These are phyloP conservation scores for Picea glauca DNA, from an alignment of 75 land plant species.

Conservation along the genomic window DNA sequence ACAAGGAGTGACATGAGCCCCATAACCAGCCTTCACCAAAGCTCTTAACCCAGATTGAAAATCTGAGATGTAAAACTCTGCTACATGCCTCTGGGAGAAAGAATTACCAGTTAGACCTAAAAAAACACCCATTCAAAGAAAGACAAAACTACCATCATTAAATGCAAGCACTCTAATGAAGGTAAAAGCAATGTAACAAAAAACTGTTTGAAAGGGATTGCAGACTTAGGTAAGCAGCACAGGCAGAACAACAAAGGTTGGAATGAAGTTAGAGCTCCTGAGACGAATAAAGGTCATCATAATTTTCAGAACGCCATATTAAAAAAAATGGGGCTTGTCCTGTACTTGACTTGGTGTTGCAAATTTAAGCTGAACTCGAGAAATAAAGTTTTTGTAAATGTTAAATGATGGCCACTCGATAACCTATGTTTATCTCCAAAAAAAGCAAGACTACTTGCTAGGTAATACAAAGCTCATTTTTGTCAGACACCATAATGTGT, in stretches of 20 bases:
- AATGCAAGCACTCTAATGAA: background rate
- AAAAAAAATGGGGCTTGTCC: background rate
- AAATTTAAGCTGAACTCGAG: background rate
- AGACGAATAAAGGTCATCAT: background rate
- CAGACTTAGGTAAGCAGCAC: background rate
- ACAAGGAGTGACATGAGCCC: slow-evolving; percentile 70
- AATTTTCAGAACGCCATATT: background rate
- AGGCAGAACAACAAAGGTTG: background rate
- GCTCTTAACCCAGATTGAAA: slow-evolving; percentile 77
- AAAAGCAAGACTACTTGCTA: too few species aligned
- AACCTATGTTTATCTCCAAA: background rate
- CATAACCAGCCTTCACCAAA: slow-evolving; percentile 83
- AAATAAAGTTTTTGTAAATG: background rate
- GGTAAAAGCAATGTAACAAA: background rate
- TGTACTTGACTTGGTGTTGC: background rate
- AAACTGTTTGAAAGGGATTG: background rate
- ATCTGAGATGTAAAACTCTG: slow-evolving; percentile 89
- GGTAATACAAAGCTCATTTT: too few species aligned
- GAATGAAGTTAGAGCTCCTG: background rate
- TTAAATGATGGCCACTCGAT: background rate
- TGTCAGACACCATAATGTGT: too few species aligned
- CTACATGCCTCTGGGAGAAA: slow-evolving; percentile 66
- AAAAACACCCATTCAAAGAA: background rate
- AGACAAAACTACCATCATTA: background rate
- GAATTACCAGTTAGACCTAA: background rate